phyloP scores from a whole-genome alignment of 2,329 filamentous ascomycete genomes.

The Claviceps arundinis region DNA sequence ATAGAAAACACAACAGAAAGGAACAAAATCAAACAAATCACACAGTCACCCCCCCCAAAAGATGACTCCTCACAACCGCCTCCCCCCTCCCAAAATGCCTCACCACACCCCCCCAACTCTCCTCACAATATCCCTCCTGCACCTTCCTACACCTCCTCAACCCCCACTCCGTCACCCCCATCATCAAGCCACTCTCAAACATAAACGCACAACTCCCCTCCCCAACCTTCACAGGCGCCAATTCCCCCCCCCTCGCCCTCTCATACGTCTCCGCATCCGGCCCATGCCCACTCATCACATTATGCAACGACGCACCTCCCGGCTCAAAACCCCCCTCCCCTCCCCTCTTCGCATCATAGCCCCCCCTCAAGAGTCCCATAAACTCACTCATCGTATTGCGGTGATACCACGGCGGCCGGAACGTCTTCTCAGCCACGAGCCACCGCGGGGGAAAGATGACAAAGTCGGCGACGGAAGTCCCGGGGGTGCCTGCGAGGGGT shows the following conservation, averaged over 20 bases:
- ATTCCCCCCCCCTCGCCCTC: conserved; percentile 39
- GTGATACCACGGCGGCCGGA: conserved; percentile 62
- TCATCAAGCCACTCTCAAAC: conserved; percentile 57
- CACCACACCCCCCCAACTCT: conserved; percentile 64
- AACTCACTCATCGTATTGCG: conserved; percentile 56
- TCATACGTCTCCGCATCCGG: conserved; percentile 44
- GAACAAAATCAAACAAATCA: not conserved
- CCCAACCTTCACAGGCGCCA: conserved; percentile 45
- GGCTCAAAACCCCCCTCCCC: conserved; percentile 39
- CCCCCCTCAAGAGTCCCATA: conserved; percentile 45
- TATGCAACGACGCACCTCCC: conserved; percentile 49
- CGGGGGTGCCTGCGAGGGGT: conserved; percentile 46
- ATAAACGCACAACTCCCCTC: conserved; percentile 53
- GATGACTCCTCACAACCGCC: conserved; percentile 14
- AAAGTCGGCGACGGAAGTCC: conserved; percentile 57
- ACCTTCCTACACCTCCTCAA: conserved; percentile 43
- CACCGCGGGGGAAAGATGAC: conserved; percentile 62
- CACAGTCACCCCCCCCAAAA: conserved; percentile 1
- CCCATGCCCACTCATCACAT: conserved; percentile 56
- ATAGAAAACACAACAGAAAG: not conserved
- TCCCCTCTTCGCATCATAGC: conserved; percentile 48
- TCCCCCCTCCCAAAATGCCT: conserved; percentile 42
- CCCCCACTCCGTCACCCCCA: conserved; percentile 62
- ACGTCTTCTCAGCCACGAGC: conserved; percentile 57
- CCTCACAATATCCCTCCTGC: conserved; percentile 38